Base-by-base conservation (phyloP, 2,329 filamentous ascomycete genomes). In the Aspergillus sp. region DNA sequence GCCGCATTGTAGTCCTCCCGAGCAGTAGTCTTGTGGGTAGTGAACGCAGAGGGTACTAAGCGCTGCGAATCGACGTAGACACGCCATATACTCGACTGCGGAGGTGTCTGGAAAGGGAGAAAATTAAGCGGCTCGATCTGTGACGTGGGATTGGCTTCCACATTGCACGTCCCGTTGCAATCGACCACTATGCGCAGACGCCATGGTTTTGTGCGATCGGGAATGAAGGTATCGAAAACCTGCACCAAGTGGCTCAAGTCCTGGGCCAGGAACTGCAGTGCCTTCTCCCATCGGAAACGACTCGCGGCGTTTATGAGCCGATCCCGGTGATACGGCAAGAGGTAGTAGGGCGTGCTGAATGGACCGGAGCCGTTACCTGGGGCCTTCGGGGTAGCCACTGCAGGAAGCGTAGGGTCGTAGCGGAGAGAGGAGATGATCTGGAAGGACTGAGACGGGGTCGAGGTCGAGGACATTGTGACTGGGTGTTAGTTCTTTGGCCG, bases 21-120 rank as follows among this genome's bases (percentile, higher is more conserved):
- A 29, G 71, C 66, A 0, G 83, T 91, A 0, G 89, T 96, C 59
- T 98, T 96, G 64, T 82, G 83, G 36, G 80, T 78, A 0, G 88
- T 94, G 51, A 80, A 82, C n/a, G 75, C 70, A 0, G 69, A 69
- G 0, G 69, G 64, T 0, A 53, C 48, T 0, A 71, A 81, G 3
- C 63, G 48, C 16, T 60, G 36, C 0, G 62, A 60, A 53, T 81
- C 78, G 8, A 80, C 48, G 10, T 63, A 57, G 11, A 80, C 47
- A n/a, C 43, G 50, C 68, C 70, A 78, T 33, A 54, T 37, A 10
- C 33, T 34, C 5, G 42, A 30, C 8, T 34, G 34, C 25, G 29
- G 31, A 29, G 11, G 34, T 8, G 40, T 29, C 14, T 35, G 29
- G 19, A 46, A 47, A 16, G 50, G 52, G 19, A 53, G 26, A 25